Evolutionary conservation across 1,284 basidiomycete genomes (phyloP), one percentile per base, ranked within the genome.

Genomic region (Moesziomyces parantarcticus): DNA sequence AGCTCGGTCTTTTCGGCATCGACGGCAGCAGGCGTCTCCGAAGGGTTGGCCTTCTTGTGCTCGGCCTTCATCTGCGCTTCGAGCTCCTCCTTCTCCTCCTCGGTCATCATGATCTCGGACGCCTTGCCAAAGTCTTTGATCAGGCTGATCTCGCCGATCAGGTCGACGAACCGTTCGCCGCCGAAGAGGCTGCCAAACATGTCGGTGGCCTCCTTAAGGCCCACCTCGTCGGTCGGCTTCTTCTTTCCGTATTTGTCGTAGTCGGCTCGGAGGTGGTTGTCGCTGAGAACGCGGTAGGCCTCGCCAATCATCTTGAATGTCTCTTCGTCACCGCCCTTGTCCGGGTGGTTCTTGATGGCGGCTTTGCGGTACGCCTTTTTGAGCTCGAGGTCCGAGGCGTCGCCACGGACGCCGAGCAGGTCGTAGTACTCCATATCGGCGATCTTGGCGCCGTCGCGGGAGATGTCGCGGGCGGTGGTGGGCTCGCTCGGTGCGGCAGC

Each of bases 311-410:
- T 63, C 45, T 76, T 76, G 60, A 75, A 60, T 13, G 64, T 77
- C 58, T 83, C 81, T 40, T 83, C 81, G 50, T 83, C 81, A 44
- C 81, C 81, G 21, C 81, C 81, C 66, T 83, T 83, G 72, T 84
- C 82, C 7, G 79, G 75, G 82, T 87, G 78, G 61, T 93, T 93
- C 88, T 92, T 92, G 88, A 98, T 95, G 22, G 96, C 95, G 70
- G 92, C 90, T 85, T 92, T 97, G 72, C 96, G 88, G 85, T 98
- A 98, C 1, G 93, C 94, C 86, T 95, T 97, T 87, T 98, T 99
- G 76, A 97, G 86, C 62, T 91, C 89, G 5, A 89, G 90, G 74
- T 93, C 92, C 18, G 78, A 71, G 11, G 74, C 77, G 32, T 80
- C 72, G n/a, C 79, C 83, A 43, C 77, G 67, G 49, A 84, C 83